Base-by-base conservation (phyloP, 768 basidiomycete species). In the Mycena epipterygia region DNA sequence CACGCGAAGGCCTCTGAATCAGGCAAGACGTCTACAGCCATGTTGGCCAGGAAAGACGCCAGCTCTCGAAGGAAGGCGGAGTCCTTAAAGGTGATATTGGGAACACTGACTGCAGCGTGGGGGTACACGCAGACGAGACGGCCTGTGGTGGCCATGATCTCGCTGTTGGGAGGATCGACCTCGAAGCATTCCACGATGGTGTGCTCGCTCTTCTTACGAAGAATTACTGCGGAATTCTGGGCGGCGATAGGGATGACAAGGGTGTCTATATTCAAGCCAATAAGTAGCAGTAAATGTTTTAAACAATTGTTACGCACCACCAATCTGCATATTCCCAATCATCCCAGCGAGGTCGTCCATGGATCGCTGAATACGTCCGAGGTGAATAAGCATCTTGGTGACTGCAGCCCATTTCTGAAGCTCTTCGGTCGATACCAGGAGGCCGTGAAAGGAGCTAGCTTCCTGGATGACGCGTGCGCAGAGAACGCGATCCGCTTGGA, bases 191-290 rank as follows among this genome's bases (percentile, higher is more conserved):
- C 88, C 66, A 85, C 84, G 32, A 81, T 65, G 19, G 82, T 81
- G 21, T 73, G 62, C 13, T 73, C 55, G 25, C 64, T 49, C 23
- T 66, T 64, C 60, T 77, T 79, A 35, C 84, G 80, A 25, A 86
- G 68, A 17, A 88, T 74, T 6, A 89, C 67, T 14, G 80, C 85
- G 11, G 84, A 87, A 61, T 89, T 89, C 65, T 89, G 89, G 0
- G 83, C 81, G 27, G 79, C 78, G 41, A 89, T 79, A 5, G 79
- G 79, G 51, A 85, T 78, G 19, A 77, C 75, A 6, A 84, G 63
- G 14, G 79, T 72, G 58, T 83, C 88, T 88, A 59, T 29, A 64
- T 52, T 33, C n/a, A 33, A n/a, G 53, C 65, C 17, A n/a, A 19
- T 12, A 21, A 21, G 8, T 27, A 19, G 62, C 14, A 42, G 33